Evolutionary conservation across 2,329 filamentous ascomycete species (phyloP).

Genomic region (Microsporum audouinii): DNA sequence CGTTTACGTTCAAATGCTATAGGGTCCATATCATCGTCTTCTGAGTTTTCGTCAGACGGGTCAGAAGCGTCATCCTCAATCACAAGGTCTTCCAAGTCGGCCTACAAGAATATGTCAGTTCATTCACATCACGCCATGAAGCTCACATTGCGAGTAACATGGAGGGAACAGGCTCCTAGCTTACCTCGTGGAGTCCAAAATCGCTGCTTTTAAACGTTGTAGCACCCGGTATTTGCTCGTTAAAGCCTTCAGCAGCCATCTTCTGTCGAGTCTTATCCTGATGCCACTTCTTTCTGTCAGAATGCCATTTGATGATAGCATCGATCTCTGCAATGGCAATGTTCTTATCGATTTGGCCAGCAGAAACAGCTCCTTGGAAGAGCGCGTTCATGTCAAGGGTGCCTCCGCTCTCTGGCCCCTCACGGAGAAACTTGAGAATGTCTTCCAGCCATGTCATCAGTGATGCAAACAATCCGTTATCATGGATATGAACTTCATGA

Average conservation of each 20-base stretch:
- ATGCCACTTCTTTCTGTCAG: constrained; percentile 94
- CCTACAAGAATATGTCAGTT: constrained; percentile 24
- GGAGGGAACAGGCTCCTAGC: constrained; percentile 11
- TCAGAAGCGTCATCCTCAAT: constrained; percentile 63
- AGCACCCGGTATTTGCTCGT: constrained; percentile 40
- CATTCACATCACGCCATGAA: not conserved
- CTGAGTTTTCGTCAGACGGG: constrained; percentile 54
- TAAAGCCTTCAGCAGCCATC: constrained; percentile 69
- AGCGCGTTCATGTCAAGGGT: constrained; percentile 90
- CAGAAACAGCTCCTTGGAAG: constrained; percentile 65
- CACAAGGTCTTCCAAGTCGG: constrained; percentile 72
- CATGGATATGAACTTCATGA: constrained; percentile 92
- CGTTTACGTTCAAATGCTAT: constrained; percentile 76
- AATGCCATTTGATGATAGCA: constrained; percentile 81
- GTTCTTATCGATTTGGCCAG: constrained; percentile 56
- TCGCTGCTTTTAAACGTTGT: constrained; percentile 62
- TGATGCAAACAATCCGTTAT: constrained; percentile 90
- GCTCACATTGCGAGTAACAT: not conserved
- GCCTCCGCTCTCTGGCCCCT: constrained; percentile 65
- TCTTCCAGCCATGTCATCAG: constrained; percentile 96
- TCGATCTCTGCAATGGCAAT: constrained; percentile 72
- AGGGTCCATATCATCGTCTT: constrained; percentile 70
- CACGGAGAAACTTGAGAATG: constrained; percentile 82
- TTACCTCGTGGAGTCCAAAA: constrained; percentile 74
- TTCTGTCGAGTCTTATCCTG: constrained; percentile 96